A percentile compares a stretch with the other conserved stretches of the same genome.
Evolutionary conservation across 495 filamentous ascomycete species (phyloP).

Genomic region (Lophiotrema nucula): DNA sequence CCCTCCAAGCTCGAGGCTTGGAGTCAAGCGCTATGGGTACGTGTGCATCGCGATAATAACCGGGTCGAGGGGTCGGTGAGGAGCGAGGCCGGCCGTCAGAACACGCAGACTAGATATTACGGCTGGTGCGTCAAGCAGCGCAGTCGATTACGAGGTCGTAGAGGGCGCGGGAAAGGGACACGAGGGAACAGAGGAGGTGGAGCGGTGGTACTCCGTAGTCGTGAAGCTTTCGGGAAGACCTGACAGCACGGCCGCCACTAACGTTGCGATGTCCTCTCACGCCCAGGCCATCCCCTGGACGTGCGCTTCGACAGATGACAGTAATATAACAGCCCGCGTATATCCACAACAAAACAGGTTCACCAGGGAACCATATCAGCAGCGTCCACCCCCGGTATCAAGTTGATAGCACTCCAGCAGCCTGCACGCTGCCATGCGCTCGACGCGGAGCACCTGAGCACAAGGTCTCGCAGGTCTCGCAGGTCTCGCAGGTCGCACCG

Average conservation of each 20-base stretch:
- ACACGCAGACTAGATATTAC: background rate
- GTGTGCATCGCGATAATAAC: conserved; percentile 26
- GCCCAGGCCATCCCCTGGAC: conserved; percentile 26
- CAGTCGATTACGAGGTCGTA: background rate
- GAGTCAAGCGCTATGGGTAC: conserved; percentile 29
- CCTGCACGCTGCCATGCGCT: background rate
- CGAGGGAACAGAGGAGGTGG: background rate
- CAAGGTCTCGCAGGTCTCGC: too few relatives aligned
- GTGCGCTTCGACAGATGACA: conserved; percentile 23
- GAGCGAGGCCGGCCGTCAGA: conserved; percentile 7
- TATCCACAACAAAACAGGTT: conserved; percentile 29
- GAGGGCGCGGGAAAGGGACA: background rate
- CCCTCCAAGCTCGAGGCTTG: conserved; percentile 38
- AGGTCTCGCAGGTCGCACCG: background rate
- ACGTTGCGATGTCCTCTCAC: conserved; percentile 31
- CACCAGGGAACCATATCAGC: conserved; percentile 22
- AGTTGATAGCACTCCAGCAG: background rate
- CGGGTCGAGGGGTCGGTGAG: conserved; percentile 14
- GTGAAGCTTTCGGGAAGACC: conserved; percentile 6
- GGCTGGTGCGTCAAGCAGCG: conserved; percentile 17
- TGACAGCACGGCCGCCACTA: conserved; percentile 20
- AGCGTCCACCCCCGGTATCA: background rate
- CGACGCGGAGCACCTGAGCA: background rate
- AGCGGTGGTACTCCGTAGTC: conserved; percentile 7
- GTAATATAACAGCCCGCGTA: conserved; percentile 15